phyloP scores from a whole-genome alignment of 495 filamentous ascomycete species.

The Talaromyces proteolyticus region DNA sequence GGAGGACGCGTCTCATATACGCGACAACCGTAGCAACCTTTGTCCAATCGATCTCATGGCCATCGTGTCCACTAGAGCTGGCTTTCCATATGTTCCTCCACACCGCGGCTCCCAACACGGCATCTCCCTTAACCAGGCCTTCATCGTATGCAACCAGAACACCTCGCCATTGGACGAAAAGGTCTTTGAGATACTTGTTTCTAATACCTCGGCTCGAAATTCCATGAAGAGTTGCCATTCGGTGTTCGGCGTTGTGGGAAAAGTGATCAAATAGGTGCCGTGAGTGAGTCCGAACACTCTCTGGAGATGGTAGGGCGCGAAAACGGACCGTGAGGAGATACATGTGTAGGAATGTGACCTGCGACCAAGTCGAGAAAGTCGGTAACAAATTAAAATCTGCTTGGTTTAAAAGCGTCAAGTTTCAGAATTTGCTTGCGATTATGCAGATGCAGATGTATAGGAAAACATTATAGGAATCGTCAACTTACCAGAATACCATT shows the following conservation, averaged over 20 bases:
- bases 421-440: too few relatives aligned
- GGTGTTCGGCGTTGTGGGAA: slow-evolving; percentile 84
- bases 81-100: slow-evolving; percentile 93
- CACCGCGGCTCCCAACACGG: slow-evolving; percentile 77
- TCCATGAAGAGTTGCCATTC: slow-evolving; percentile 71
- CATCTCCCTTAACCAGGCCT: slow-evolving; percentile 74
- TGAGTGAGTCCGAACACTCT: slow-evolving; percentile 55
- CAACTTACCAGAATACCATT: slow-evolving; percentile 77
- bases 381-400: slow-evolving; percentile 58
- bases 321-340: slow-evolving; percentile 87
- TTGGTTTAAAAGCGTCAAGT: too few relatives aligned
- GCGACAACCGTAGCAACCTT: slow-evolving; percentile 67
- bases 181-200: slow-evolving; percentile 84
- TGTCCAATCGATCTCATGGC: slow-evolving; percentile 59
- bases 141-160: slow-evolving; percentile 81
- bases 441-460: too few relatives aligned
- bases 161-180: slow-evolving; percentile 89
- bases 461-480: not conserved
- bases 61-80: slow-evolving; percentile 29
- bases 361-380: slow-evolving; percentile 93
- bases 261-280: slow-evolving; percentile 86
- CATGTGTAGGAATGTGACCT: slow-evolving; percentile 93
- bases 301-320: slow-evolving; percentile 60
- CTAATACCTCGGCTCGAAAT: slow-evolving; percentile 58
- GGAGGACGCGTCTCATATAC: slow-evolving; percentile 68